Evolutionary conservation across 2,329 filamentous ascomycete genomes (phyloP), one percentile per base, ranked within the genome.

Genomic region (Pestalotiopsis sp.): DNA sequence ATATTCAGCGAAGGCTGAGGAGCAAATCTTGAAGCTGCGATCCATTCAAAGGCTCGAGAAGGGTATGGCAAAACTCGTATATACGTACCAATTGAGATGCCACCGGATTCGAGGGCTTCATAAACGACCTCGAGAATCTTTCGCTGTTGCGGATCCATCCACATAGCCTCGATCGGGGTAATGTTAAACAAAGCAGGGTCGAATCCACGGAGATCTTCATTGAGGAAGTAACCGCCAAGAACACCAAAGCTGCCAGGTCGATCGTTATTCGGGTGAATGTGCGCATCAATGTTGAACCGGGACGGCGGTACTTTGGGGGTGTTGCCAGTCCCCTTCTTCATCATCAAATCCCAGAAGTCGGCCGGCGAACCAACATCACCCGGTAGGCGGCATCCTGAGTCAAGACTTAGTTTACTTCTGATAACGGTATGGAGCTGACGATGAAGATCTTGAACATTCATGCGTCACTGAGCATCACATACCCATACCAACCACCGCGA

Each of bases 141-240:
- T 1, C 81, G 74, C 67, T 82, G 80, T 25, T 25, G 25, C 25
- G 25, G 25, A 25, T 25, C 25, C 25, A 25, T 25, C 25, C 25
- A 25, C 25, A 73, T 74, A n/a, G 79, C 80, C 70, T 84, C 82
- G n/a, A 74, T 70, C 2, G 77, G 74, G 2, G 71, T 75, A 58
- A 82, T 80, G 41, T 74, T 72, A 70, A 84, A 84, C 69, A 84
- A 79, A 4, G 65, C 20, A 9, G 78, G 68, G 62, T 84, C 81
- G 66, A 82, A 82, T 23, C 66, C 69, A 13, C 73, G 68, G 20
- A 77, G 67, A 66, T 78, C 73, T 6, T 74, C 73, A 9, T 76
- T 68, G 64, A 66, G 64, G 31, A 66, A 66, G 58, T 66, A 66
- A 27, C 64, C 64, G 14, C 64, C 64, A 4, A 65, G 61, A 17